phyloP scores from a whole-genome alignment of 177 flowering plant species.

The Telopea speciosissima region DNA sequence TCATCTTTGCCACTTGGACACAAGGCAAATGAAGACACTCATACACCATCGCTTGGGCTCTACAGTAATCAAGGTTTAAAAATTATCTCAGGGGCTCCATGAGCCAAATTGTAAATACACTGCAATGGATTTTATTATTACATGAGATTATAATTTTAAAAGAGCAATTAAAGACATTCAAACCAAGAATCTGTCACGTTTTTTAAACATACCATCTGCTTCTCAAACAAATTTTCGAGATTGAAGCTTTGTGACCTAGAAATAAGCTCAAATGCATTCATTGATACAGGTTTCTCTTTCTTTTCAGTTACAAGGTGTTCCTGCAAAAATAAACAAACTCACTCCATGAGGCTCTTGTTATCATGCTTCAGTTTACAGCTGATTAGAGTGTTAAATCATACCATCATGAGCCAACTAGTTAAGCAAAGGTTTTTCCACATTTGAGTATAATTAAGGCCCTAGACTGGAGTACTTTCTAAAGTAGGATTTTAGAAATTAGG shows the following conservation, averaged over 20 bases:
- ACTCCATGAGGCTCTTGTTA: not conserved
- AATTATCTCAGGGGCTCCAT: not conserved
- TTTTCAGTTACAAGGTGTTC: slow-evolving; percentile 61
- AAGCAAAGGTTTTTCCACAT: not conserved
- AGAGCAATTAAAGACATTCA: not conserved
- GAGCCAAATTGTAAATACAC: not conserved
- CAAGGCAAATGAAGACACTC: not conserved
- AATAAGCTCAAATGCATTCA: slow-evolving; percentile 78
- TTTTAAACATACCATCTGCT: slow-evolving; percentile 32
- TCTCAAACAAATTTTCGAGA: slow-evolving; percentile 59
- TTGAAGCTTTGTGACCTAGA: slow-evolving; percentile 56
- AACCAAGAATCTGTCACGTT: not conserved
- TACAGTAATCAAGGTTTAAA: not conserved
- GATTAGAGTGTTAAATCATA: not conserved
- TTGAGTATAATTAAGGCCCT: not conserved
- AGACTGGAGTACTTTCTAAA: not conserved
- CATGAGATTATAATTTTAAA: not conserved
- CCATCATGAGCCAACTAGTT: not conserved
- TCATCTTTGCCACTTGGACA: not conserved
- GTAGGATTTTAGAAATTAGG: not conserved
- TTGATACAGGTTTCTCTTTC: slow-evolving; percentile 68
- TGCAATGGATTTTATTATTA: not conserved
- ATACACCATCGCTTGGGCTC: not conserved
- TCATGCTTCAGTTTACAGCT: not conserved
- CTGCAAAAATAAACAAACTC: slow-evolving; percentile 21